These are phyloP conservation scores for Geosmithia morbida DNA, from an alignment of 2,329 filamentous ascomycete genomes.

Conservation along the genomic window DNA sequence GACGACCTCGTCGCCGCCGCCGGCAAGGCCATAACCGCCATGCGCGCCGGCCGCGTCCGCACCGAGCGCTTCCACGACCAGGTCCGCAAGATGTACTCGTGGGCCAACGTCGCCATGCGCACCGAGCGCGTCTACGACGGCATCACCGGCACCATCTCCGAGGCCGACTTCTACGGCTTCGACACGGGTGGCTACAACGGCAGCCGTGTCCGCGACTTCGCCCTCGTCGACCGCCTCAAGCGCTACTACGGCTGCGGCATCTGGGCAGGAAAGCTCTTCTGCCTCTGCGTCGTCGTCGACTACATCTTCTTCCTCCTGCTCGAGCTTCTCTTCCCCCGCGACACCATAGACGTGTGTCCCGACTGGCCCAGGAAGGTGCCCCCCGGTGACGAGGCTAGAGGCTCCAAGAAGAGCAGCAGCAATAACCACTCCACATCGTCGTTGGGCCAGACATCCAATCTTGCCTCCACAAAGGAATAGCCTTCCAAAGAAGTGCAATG, in stretches of 20 bases:
- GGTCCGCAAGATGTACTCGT: conserved; percentile 97
- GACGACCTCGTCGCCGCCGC: conserved; percentile 88
- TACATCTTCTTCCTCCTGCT: conserved; percentile 81
- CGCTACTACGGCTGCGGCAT: conserved; percentile 96
- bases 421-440: not conserved
- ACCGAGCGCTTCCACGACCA: conserved; percentile 94
- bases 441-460: not conserved
- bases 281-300: conserved; percentile 85
- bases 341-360: conserved; percentile 74
- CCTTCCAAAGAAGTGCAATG: not conserved
- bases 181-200: conserved; percentile 57
- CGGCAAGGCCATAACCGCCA: conserved; percentile 70
- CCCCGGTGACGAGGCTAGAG: conserved; percentile 13
- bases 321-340: conserved; percentile 74
- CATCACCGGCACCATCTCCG: conserved; percentile 72
- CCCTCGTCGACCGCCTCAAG: conserved; percentile 87
- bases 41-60: conserved; percentile 74
- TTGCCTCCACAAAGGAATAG: not conserved
- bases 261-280: conserved; percentile 96
- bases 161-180: conserved; percentile 79
- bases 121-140: conserved; percentile 94
- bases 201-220: conserved; percentile 67
- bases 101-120: conserved; percentile 86
- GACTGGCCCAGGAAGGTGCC: conserved; percentile 75
- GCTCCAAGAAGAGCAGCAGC: not conserved